Evolutionary conservation across 805 yeast species (phyloP).

Genomic region (Schizosaccharomyces japonicus): DNA sequence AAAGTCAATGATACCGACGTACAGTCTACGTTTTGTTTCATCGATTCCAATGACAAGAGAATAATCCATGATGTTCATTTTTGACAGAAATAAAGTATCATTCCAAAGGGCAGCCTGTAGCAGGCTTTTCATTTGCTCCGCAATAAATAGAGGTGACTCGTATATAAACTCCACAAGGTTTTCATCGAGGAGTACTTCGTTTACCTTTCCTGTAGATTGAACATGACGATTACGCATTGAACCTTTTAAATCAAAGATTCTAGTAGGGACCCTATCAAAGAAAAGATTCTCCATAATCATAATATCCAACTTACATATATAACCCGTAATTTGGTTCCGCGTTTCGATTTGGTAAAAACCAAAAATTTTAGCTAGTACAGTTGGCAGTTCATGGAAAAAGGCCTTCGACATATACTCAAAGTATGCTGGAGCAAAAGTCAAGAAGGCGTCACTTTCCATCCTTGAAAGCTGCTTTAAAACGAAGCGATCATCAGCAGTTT

Average conservation of each 20-base stretch:
- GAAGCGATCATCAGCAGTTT: conserved; percentile 73
- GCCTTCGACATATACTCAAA: conserved; percentile 92
- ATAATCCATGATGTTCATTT: conserved; percentile 97
- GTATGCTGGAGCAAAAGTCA: conserved; percentile 86
- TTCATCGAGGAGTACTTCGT: conserved; percentile 84
- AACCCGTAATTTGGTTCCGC: conserved; percentile 51
- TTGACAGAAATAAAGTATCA: conserved; percentile 77
- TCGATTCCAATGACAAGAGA: conserved; percentile 87
- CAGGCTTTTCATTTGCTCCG: conserved; percentile 72
- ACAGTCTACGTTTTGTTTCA: conserved; percentile 31
- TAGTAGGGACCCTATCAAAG: conserved; percentile 52
- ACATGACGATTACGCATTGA: conserved; percentile 95
- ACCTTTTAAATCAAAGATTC: conserved; percentile 89
- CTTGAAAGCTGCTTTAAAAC: conserved; percentile 74
- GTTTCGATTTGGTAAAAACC: conserved; percentile 90
- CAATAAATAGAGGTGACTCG: conserved; percentile 81
- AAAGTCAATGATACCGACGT: conserved; percentile 87
- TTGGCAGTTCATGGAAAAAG: conserved; percentile 78
- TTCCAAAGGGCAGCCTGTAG: conserved; percentile 79
- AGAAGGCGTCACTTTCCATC: conserved; percentile 76
- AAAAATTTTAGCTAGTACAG: conserved; percentile 79
- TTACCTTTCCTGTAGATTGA: conserved; percentile 81
- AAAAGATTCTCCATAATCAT: conserved; percentile 89
- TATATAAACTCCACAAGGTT: conserved; percentile 92
- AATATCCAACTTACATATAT: conserved; percentile 64